These are phyloP conservation scores for Orbilia brochopaga DNA, from an alignment of 2,329 filamentous ascomycete species.

Conservation along the genomic window DNA sequence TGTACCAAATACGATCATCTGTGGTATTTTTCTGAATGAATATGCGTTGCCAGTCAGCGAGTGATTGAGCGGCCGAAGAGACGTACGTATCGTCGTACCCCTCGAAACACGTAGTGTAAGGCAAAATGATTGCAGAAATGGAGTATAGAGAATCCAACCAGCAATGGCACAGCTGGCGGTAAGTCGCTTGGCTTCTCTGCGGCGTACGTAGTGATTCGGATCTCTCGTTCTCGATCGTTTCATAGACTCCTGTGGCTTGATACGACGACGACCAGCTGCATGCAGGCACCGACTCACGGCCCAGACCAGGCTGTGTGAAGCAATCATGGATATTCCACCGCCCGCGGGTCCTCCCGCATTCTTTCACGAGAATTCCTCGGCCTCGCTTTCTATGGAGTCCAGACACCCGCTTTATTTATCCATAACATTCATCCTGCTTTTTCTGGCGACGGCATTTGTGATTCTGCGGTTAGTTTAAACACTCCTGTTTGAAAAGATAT, in stretches of 20 bases:
- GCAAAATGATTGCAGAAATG: conserved; percentile 1
- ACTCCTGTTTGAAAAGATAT: background rate
- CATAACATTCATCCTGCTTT: conserved; percentile 52
- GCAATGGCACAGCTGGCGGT: background rate
- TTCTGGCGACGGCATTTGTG: conserved; percentile 53
- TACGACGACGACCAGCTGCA: too few species aligned
- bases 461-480: conserved; percentile 51
- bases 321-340: background rate
- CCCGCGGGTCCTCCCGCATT: background rate
- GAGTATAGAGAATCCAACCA: background rate
- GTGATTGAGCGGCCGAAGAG: background rate
- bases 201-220: too few species aligned
- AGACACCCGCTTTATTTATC: conserved; percentile 45
- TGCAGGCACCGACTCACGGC: too few species aligned
- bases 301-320: too few species aligned
- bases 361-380: conserved; percentile 2
- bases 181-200: background rate
- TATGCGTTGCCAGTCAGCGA: background rate
- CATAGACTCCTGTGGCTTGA: too few species aligned
- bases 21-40: conserved; percentile 1
- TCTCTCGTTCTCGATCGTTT: too few species aligned
- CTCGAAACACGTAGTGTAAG: background rate
- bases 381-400: conserved; percentile 14
- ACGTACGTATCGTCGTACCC: background rate
- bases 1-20: background rate